Percentiles rank a stretch among this genome's conserved stretches.
These are phyloP conservation scores for Plasmodium sp. DNA, from an alignment of 169 alveolate genomes.

Conservation along the genomic window DNA sequence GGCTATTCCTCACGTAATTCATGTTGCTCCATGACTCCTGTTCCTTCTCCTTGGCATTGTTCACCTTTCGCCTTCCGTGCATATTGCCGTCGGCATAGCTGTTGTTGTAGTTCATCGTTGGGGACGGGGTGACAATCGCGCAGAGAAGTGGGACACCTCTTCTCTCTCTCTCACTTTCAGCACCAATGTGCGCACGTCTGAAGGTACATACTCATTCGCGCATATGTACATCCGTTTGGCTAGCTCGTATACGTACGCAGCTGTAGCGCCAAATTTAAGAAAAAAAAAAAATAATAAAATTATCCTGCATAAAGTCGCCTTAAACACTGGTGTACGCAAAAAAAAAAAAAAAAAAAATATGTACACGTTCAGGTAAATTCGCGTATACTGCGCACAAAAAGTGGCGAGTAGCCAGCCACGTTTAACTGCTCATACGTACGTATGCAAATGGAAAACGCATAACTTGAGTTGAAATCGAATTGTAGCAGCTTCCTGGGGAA, in stretches of 20 bases:
- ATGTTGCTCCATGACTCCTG: slow-evolving; percentile 4
- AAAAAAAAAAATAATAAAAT: too few species aligned
- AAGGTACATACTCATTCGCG: neutral
- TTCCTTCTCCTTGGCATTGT: slow-evolving; percentile 27
- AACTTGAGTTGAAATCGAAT: neutral
- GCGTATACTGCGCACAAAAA: neutral
- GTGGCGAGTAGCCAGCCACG: neutral
- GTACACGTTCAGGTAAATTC: neutral
- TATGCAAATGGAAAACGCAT: neutral
- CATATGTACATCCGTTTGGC: neutral
- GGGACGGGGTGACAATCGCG: neutral
- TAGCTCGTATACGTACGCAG: neutral
- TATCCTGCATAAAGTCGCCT: too few species aligned
- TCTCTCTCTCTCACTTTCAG: neutral
- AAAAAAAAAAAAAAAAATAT: neutral
- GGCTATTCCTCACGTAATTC: slow-evolving; percentile 5
- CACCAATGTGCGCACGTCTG: neutral
- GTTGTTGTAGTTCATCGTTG: slow-evolving; percentile 39
- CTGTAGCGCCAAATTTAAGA: neutral
- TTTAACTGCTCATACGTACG: neutral
- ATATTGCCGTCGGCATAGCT: slow-evolving; percentile 17
- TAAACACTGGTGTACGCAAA: neutral
- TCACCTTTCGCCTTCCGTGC: slow-evolving; percentile 46
- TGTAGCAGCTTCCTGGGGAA: neutral
- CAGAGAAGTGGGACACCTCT: neutral